phyloP scores from a whole-genome alignment of 2,329 filamentous ascomycete genomes.

The Purpureocillium takamizusanense region DNA sequence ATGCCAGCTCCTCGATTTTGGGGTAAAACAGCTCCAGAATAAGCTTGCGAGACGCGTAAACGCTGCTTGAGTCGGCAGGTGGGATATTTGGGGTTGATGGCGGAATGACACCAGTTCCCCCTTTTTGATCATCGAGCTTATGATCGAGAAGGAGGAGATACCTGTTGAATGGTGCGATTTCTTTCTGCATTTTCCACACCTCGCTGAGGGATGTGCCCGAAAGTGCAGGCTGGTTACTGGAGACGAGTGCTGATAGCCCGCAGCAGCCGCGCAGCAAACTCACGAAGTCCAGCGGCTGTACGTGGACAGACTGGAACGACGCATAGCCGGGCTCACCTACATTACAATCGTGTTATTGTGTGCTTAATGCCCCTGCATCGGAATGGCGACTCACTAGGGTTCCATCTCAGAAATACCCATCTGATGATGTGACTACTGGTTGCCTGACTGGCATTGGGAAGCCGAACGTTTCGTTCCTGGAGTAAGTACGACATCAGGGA shows the following conservation, averaged over 20 bases:
- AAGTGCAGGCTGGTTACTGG: slow-evolving; percentile 20
- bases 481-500: slow-evolving; percentile 63
- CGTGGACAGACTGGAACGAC: slow-evolving; percentile 54
- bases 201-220: slow-evolving; percentile 41
- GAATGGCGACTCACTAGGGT: slow-evolving; percentile 51
- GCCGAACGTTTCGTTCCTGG: slow-evolving; percentile 54
- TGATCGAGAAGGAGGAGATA: slow-evolving; percentile 47
- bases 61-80: slow-evolving; percentile 20
- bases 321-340: slow-evolving; percentile 59
- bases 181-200: slow-evolving; percentile 34
- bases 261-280: slow-evolving; percentile 63
- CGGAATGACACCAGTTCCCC: slow-evolving; percentile 2
- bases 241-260: slow-evolving; percentile 33
- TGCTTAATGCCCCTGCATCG: background rate
- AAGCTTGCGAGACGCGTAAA: slow-evolving; percentile 37
- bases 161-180: slow-evolving; percentile 34
- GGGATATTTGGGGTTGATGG: slow-evolving; percentile 7
- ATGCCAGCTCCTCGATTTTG: slow-evolving; percentile 40
- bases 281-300: slow-evolving; percentile 55
- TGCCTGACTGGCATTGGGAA: slow-evolving; percentile 57
- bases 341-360: background rate
- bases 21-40: slow-evolving; percentile 44
- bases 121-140: slow-evolving; percentile 1
- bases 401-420: slow-evolving; percentile 80
- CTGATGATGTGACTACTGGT: slow-evolving; percentile 64